Evolutionary conservation across 2,329 filamentous ascomycete species (phyloP).

Genomic region (Didymella segeticola): DNA sequence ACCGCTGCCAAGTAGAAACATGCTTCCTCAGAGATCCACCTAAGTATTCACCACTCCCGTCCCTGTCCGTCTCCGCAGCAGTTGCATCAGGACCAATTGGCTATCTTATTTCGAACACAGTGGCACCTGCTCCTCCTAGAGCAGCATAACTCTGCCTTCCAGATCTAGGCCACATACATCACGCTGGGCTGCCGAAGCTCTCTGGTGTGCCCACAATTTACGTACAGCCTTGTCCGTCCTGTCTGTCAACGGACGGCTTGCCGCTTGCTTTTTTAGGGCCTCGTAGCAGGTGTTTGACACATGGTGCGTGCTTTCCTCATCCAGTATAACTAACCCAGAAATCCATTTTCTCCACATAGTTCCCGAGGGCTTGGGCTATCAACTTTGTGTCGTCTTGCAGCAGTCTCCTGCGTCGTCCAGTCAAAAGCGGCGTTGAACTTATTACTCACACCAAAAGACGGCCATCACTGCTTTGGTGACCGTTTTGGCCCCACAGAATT

Average conservation of each 20-base stretch:
- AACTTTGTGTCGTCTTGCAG: constrained; percentile 16
- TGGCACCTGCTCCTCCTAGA: constrained; percentile 26
- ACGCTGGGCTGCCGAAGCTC: constrained; percentile 25
- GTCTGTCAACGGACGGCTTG: constrained; percentile 30
- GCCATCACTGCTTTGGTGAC: constrained; percentile 16
- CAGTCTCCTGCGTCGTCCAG: constrained; percentile 21
- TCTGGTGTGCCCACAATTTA: constrained; percentile 36
- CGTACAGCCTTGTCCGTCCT: constrained; percentile 38
- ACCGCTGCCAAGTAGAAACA: constrained; percentile 40
- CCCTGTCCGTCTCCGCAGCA: constrained; percentile 36
- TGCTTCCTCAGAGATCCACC: constrained; percentile 35
- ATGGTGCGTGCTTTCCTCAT: constrained; percentile 44
- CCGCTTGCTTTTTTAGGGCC: constrained; percentile 35
- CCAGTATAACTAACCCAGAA: constrained; percentile 33
- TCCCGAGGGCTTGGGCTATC: constrained; percentile 27
- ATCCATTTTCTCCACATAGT: constrained; percentile 40
- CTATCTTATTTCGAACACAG: constrained; percentile 34
- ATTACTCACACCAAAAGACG: constrained; percentile 13
- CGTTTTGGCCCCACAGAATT: constrained; percentile 21
- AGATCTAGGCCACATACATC: constrained; percentile 34
- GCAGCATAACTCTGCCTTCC: constrained; percentile 29
- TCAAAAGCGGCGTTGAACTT: constrained; percentile 20
- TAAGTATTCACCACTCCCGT: constrained; percentile 25
- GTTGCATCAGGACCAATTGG: constrained; percentile 36
- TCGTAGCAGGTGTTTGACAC: constrained; percentile 33